Base-by-base conservation (phyloP, 164 flowering plant species). In the Nelumbo lutea region DNA sequence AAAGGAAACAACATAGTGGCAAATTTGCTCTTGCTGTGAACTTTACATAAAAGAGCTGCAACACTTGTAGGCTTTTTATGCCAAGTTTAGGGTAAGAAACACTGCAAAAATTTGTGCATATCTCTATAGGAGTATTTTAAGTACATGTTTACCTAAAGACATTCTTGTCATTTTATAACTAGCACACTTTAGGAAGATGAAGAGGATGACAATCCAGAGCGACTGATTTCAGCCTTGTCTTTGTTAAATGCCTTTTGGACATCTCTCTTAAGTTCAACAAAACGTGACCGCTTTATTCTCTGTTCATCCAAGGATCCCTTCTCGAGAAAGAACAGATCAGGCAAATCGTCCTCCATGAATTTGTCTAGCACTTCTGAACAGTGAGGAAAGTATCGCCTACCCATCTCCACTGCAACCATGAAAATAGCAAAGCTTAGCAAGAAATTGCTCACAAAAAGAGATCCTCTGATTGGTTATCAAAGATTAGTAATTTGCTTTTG, bases 321-420 rank as follows among this genome's bases (percentile, higher is more conserved):
- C 77, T 88, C 86, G 8, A 85, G 84, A 79, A 69, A 81, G 51
- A 76, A 76, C 56, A 76, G 43, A 45, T 84, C 91, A 0, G 80
- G 79, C 15, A 80, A 61, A 72, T 85, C 90, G 61, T 87, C 89
- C 9, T 83, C 89, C 83, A 88, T 72, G 72, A 86, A 80, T 71
- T 83, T 85, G 71, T 86, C 88, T 59, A 88, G 76, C 39, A 81
- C 93, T 69, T 81, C 73, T 1, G 88, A 86, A 79, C 90, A 86
- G 75, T 74, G 75, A 1, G 90, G 93, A 65, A 88, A 87, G 62
- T 67, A 86, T 10, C 87, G 86, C 39, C 83, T 71, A 4, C 90
- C 93, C 70, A 70, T 65, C 68, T 82, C 87, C 68, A 88, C 93
- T 88, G 84, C 71, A 71, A 72, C 15, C 62, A 75, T 40, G 14